Percentiles rank a stretch among this genome's conserved stretches.
These are phyloP conservation scores for Dendryphion nanum DNA, from an alignment of 2,329 filamentous ascomycete genomes.

Conservation along the genomic window DNA sequence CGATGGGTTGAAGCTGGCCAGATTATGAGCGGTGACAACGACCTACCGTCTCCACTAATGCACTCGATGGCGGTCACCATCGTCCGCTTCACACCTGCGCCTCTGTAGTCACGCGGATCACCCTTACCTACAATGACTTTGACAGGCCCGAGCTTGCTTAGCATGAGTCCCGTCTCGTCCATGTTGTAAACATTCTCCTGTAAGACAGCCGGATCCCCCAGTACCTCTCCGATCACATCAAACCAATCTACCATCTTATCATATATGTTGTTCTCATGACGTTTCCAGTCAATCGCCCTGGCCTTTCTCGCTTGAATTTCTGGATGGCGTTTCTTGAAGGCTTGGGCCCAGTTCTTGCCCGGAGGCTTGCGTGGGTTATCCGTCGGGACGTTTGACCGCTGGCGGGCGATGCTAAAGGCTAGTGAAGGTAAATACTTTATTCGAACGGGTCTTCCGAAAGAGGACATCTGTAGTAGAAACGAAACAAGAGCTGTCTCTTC, in stretches of 20 bases:
- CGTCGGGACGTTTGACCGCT: neutral
- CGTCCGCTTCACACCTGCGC: neutral
- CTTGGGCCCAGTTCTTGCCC: conserved; percentile 3
- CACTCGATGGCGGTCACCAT: conserved; percentile 1
- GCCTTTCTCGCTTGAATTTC: conserved; percentile 1
- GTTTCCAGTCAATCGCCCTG: neutral
- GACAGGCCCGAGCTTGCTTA: conserved; percentile 1
- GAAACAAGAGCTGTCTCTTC: conserved; percentile 27
- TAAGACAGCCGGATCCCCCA: neutral
- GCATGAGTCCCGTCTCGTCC: conserved; percentile 1
- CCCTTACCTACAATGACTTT: conserved; percentile 2
- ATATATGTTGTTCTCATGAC: conserved; percentile 1
- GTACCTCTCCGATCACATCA: neutral
- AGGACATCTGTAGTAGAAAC: conserved; percentile 9
- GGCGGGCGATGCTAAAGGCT: conserved; percentile 5
- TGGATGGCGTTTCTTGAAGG: conserved; percentile 2
- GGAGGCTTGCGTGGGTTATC: conserved; percentile 1
- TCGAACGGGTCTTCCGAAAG: conserved; percentile 7
- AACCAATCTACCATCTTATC: neutral
- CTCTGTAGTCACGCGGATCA: neutral
- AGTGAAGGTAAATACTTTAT: conserved; percentile 11
- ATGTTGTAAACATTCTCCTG: conserved; percentile 2
- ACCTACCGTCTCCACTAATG: conserved; percentile 1
- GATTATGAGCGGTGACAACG: neutral
- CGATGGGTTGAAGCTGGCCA: conserved; percentile 2